These are phyloP conservation scores for Stagonosporopsis vannaccii DNA, from an alignment of 2,329 filamentous ascomycete species.

Conservation along the genomic window DNA sequence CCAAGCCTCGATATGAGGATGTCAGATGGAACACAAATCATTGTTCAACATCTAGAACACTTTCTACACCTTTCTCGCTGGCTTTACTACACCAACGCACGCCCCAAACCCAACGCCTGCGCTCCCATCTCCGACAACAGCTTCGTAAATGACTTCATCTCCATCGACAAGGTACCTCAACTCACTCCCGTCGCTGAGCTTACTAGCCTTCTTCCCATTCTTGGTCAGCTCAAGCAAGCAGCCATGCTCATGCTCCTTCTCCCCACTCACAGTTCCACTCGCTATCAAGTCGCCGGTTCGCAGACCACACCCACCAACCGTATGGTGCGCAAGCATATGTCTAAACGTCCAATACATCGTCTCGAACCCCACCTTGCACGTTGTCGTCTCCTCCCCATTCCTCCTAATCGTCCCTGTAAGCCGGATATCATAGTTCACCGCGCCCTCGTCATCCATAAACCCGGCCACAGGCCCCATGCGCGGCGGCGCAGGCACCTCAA, in stretches of 20 bases:
- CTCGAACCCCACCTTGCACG: constrained; percentile 44
- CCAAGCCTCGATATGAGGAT: too few relatives aligned
- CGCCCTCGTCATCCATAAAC: constrained; percentile 35
- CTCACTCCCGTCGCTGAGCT: constrained; percentile 39
- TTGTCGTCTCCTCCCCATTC: constrained; percentile 26
- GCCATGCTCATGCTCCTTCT: constrained; percentile 48
- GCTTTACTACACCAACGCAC: constrained; percentile 47
- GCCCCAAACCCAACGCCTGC: constrained; percentile 52
- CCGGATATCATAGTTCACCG: constrained; percentile 36
- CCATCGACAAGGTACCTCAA: constrained; percentile 53
- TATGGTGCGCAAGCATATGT: constrained; percentile 55
- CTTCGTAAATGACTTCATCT: constrained; percentile 50
- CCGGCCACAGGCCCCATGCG: constrained; percentile 30
- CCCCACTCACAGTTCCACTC: constrained; percentile 55
- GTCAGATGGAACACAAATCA: too few relatives aligned
- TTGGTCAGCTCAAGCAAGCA: constrained; percentile 53
- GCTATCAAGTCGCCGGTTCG: constrained; percentile 54
- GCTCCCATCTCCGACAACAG: constrained; percentile 43
- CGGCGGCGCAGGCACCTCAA: constrained; percentile 31
- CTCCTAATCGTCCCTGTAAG: constrained; percentile 33
- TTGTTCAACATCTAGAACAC: not conserved
- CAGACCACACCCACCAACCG: constrained; percentile 52
- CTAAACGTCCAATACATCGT: constrained; percentile 57
- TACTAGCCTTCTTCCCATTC: constrained; percentile 43
- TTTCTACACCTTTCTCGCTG: constrained; percentile 24